Conservation (phyloP, 2,329 filamentous ascomycete species). For the Aspergillus arachidicola region DNA sequence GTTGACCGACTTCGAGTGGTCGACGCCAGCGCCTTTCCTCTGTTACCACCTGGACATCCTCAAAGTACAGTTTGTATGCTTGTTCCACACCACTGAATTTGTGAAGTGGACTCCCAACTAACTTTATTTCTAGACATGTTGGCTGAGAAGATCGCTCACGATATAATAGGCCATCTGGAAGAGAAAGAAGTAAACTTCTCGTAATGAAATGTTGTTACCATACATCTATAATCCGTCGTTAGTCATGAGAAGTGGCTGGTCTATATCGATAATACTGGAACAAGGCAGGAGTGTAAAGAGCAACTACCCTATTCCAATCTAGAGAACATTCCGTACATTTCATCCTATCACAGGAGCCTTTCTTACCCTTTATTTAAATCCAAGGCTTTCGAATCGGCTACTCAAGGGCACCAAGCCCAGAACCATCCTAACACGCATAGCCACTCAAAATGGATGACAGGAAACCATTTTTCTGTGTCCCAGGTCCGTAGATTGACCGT, state of each 20-base stretch:
- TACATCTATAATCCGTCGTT: no score
- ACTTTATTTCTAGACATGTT: neutral
- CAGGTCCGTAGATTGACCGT: neutral
- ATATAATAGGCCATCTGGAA: neutral
- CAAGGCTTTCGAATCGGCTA: neutral
- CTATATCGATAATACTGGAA: neutral
- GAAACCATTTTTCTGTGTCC: neutral
- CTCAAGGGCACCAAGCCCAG: no score
- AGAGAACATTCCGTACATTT: neutral
- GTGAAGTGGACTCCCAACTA: neutral
- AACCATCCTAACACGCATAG: neutral
- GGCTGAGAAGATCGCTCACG: neutral
- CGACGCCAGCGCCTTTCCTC: conserved; percentile 9
- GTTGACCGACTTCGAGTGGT: conserved; percentile 8
- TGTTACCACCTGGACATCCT: conserved; percentile 8
- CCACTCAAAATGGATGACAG: neutral
- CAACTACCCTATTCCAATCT: accelerated
- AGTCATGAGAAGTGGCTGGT: no score
- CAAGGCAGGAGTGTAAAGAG: neutral
- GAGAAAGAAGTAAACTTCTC: neutral
- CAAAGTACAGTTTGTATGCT: neutral
- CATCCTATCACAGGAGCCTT: neutral
- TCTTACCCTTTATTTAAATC: neutral
- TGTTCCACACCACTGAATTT: neutral
- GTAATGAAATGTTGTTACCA: no score